phyloP scores from a whole-genome alignment of 1,284 basidiomycete genomes.

The Ceratobasidium papillatum region DNA sequence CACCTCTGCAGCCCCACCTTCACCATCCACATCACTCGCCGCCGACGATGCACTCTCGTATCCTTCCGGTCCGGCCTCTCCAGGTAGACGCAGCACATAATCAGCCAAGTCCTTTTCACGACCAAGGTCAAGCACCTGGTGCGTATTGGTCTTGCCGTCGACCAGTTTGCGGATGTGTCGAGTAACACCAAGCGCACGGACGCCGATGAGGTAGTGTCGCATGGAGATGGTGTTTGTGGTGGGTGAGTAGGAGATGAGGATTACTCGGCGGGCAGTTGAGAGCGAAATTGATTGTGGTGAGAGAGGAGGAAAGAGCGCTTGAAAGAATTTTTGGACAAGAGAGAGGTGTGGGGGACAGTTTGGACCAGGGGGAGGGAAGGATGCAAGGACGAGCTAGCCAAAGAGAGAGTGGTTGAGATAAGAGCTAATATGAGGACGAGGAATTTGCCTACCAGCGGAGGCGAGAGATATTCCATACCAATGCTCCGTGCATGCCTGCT shows the following conservation, averaged over 20 bases:
- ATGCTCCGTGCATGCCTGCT: slow-evolving; percentile 75
- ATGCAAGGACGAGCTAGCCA: slow-evolving; percentile 74
- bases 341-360: slow-evolving; percentile 73
- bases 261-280: slow-evolving; percentile 87
- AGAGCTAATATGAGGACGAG: background rate
- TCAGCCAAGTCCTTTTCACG: slow-evolving; percentile 95
- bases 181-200: slow-evolving; percentile 94
- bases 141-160: slow-evolving; percentile 64
- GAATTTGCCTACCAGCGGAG: slow-evolving; percentile 73
- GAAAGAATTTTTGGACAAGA: slow-evolving; percentile 85
- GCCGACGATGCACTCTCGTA: slow-evolving; percentile 80
- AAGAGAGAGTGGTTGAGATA: background rate
- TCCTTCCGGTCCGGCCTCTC: slow-evolving; percentile 67
- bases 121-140: slow-evolving; percentile 77
- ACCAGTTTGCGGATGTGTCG: slow-evolving; percentile 90
- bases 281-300: slow-evolving; percentile 81
- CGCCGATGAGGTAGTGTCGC: slow-evolving; percentile 94
- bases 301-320: slow-evolving; percentile 87
- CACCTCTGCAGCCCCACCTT: slow-evolving; percentile 77
- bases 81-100: slow-evolving; percentile 82
- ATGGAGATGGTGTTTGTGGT: slow-evolving; percentile 89
- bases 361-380: slow-evolving; percentile 75
- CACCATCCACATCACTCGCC: slow-evolving; percentile 81
- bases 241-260: slow-evolving; percentile 91
- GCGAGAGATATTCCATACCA: slow-evolving; percentile 85